These are phyloP conservation scores for Prunus campanulata DNA, from an alignment of 306 rosid genomes.

Conservation along the genomic window DNA sequence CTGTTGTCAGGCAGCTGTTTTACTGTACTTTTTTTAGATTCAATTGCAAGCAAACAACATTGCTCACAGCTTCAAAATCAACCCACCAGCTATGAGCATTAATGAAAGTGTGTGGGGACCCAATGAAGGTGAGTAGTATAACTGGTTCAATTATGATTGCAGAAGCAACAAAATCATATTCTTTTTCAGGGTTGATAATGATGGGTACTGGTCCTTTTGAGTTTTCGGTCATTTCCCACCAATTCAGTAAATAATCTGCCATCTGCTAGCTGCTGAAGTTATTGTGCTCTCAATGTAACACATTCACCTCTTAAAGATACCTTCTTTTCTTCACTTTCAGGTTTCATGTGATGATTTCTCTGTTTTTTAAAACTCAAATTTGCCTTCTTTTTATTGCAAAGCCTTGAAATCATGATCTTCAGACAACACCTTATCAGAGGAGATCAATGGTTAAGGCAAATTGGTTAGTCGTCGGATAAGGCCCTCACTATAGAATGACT, in stretches of 20 bases:
- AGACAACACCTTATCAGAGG: too few species aligned
- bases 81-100: not conserved
- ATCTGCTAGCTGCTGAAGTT: not conserved
- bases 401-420: too few species aligned
- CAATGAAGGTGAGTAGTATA: not conserved
- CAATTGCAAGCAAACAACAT: not conserved
- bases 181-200: not conserved
- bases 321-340: not conserved
- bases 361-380: too few species aligned
- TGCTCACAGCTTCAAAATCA: too few species aligned
- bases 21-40: not conserved
- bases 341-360: not conserved
- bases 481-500: too few species aligned
- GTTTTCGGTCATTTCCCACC: constrained; percentile 4
- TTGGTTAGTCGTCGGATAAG: too few species aligned
- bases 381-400: too few species aligned
- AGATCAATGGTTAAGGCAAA: too few species aligned
- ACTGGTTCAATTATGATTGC: not conserved
- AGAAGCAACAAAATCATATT: constrained; percentile 12
- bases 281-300: not conserved
- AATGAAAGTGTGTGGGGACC: constrained; percentile 8
- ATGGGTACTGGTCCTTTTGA: constrained; percentile 2
- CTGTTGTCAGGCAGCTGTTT: not conserved
- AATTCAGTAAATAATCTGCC: not conserved
- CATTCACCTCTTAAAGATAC: not conserved